These are phyloP conservation scores for Aechmea fasciata DNA, from an alignment of 176 grass and related monocot species.

Conservation along the genomic window DNA sequence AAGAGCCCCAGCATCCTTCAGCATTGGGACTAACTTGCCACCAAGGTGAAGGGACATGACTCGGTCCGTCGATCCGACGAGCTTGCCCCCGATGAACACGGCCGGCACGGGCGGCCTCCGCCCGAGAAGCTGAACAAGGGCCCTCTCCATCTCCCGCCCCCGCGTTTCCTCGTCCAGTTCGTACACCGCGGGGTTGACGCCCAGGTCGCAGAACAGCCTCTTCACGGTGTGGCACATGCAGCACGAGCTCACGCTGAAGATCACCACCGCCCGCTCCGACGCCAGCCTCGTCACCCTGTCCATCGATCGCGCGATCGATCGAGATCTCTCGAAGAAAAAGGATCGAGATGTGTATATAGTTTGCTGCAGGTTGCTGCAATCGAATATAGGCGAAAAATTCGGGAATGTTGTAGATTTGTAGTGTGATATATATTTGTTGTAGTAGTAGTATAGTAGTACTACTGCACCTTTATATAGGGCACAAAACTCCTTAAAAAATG, in stretches of 20 bases:
- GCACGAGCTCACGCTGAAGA: constrained; percentile 51
- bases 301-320: constrained; percentile 12
- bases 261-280: constrained; percentile 56
- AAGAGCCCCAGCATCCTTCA: constrained; percentile 29
- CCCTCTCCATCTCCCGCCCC: constrained; percentile 44
- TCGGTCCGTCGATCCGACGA: constrained; percentile 24
- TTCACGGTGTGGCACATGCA: constrained; percentile 56
- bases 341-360: too few relatives aligned
- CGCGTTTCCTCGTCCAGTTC: constrained; percentile 47
- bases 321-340: too few relatives aligned
- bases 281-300: constrained; percentile 40
- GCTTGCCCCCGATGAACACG: constrained; percentile 32
- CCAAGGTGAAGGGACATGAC: constrained; percentile 36
- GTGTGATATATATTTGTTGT: too few relatives aligned
- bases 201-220: constrained; percentile 36
- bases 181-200: constrained; percentile 41
- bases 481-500: too few relatives aligned
- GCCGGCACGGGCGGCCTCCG: constrained; percentile 22
- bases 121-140: constrained; percentile 35
- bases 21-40: constrained; percentile 25
- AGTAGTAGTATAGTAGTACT: too few relatives aligned
- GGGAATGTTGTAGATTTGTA: too few relatives aligned
- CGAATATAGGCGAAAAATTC: too few relatives aligned
- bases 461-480: too few relatives aligned
- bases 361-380: too few relatives aligned